A percentile compares a stretch with the other conserved stretches of the same genome.
phyloP scores from a whole-genome alignment of 2,329 filamentous ascomycete species.

The Arthrobotrys pseudoclavata region DNA sequence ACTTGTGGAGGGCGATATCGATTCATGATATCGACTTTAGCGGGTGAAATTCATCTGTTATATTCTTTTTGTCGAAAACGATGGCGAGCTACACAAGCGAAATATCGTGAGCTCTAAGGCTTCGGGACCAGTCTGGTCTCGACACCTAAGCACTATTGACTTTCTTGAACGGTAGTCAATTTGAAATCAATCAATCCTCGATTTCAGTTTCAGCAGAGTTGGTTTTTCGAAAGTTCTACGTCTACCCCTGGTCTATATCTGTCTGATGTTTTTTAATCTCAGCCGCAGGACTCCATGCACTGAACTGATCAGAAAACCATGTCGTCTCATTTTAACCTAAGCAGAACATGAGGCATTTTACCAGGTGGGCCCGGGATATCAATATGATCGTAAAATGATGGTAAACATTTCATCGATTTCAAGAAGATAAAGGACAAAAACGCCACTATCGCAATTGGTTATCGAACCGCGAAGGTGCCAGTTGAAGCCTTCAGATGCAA shows the following conservation, averaged over 20 bases:
- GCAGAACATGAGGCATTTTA: slow-evolving; percentile 15
- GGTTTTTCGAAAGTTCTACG: too few species aligned
- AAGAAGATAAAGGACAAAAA: background rate
- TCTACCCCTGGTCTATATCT: background rate
- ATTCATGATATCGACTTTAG: background rate
- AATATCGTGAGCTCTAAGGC: too few species aligned
- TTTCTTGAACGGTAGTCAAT: background rate
- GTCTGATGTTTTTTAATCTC: background rate
- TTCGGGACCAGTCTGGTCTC: background rate
- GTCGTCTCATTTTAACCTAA: slow-evolving; percentile 3
- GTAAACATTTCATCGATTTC: background rate
- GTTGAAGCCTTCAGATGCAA: slow-evolving; percentile 2
- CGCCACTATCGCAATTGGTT: slow-evolving; percentile 12
- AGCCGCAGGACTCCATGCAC: background rate
- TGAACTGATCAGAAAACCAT: background rate
- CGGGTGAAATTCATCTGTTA: background rate
- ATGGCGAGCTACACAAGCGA: too few species aligned
- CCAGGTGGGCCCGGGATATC: background rate
- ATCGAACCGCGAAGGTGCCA: background rate
- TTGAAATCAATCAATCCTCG: background rate
- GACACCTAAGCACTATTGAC: background rate
- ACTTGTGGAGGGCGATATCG: background rate
- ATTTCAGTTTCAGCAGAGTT: background rate
- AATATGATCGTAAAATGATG: slow-evolving; percentile 18
- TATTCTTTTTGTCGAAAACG: too few species aligned